Base-by-base conservation (phyloP, 805 yeast species). In the Candida saitoana region DNA sequence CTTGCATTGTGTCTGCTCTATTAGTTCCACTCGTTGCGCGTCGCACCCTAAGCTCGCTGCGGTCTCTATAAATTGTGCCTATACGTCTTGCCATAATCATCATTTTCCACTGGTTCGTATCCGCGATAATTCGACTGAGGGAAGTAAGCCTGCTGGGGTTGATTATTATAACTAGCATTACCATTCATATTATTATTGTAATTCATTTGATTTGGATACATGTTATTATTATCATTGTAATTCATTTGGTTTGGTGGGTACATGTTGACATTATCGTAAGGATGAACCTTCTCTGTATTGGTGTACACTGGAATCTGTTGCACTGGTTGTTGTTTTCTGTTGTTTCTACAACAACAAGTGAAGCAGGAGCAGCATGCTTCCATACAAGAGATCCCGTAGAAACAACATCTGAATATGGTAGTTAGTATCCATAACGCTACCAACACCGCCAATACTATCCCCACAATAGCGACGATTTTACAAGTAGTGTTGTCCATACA, bases 401-500 rank as follows among this genome's bases (percentile, higher is more conserved):
- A 77, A 25, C 74, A 46, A 50, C 86, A 80, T 39, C 80, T 73
- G 38, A 82, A 49, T 1, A 86, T 18, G 0, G 79, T 73, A 11
- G 75, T 66, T 1, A 83, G 15, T 3, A 84, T 44, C 84, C 89
- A 82, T 4, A 84, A 39, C 0, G 59, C 63, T 0, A 84, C 44
- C 2, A 86, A 49, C 0, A 57, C 68, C 0, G 81, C 91, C 9
- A 87, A 53, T 0, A 68, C 77, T 3, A 85, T 82, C 2, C 85
- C 83, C 11, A 84, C 86, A 34, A 86, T 85, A 3, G 86, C 90
- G 16, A 83, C 76, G 43, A 85, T 77, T 55, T 86, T 87, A 62
- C 95, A 87, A 36, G 80, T 70, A 35, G 65, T 80, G 59, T 84
- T 83, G 54, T 74, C 83, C 91, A 84, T 85, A 62, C 95, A 87